Conservation (phyloP, 192 early-diverging fungal genomes). For the Coemansia sp. region DNA sequence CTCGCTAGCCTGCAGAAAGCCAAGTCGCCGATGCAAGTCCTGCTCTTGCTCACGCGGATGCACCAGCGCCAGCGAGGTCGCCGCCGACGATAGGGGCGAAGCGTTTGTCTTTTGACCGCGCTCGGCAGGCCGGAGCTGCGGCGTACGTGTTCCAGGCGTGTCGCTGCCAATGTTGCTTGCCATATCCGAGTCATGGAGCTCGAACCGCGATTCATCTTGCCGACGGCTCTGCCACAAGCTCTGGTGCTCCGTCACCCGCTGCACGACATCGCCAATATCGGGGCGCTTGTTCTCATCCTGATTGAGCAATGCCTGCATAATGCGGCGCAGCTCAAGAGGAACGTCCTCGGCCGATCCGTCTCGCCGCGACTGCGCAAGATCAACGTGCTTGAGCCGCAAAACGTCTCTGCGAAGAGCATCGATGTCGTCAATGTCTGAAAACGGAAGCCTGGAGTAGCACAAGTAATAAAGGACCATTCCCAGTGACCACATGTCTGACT, state of each 20-base stretch:
- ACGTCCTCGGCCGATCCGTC: constrained; percentile 24
- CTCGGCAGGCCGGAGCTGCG: background rate
- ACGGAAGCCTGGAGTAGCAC: constrained; percentile 84
- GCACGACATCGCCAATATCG: constrained; percentile 32
- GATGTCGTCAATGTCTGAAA: constrained; percentile 81
- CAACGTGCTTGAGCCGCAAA: constrained; percentile 55
- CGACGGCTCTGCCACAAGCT: constrained; percentile 38
- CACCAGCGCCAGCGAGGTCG: constrained; percentile 7
- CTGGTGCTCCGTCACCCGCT: constrained; percentile 22
- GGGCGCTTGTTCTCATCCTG: constrained; percentile 42
- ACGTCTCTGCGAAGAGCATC: constrained; percentile 82
- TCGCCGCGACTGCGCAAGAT: constrained; percentile 26
- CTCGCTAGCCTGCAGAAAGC: background rate
- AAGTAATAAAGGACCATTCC: constrained; percentile 93
- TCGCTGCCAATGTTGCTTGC: constrained; percentile 22
- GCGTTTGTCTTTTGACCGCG: background rate
- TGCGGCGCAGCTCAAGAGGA: constrained; percentile 29
- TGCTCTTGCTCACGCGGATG: background rate
- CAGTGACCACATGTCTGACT: constrained; percentile 93
- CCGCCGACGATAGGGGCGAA: background rate
- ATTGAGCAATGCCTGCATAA: constrained; percentile 40
- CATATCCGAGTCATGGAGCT: constrained; percentile 36
- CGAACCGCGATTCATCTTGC: constrained; percentile 32
- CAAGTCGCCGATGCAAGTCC: background rate
- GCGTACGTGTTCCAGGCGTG: constrained; percentile 20